Evolutionary conservation across 768 basidiomycete species (phyloP).

Genomic region (Suillus occidentalis): DNA sequence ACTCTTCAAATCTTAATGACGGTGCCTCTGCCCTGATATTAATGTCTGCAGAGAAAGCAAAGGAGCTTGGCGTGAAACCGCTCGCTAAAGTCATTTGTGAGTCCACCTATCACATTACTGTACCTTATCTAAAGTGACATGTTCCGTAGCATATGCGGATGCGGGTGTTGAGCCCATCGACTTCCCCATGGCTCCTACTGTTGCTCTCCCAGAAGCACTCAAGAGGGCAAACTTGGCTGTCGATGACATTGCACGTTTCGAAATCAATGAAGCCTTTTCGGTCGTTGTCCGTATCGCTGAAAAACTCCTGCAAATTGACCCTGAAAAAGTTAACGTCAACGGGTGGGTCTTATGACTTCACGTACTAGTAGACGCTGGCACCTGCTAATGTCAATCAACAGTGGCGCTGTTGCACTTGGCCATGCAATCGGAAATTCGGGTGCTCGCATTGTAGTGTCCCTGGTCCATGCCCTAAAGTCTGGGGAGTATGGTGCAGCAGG

Average conservation of each 20-base stretch:
- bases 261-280: slow-evolving; percentile 98
- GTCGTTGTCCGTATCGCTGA: slow-evolving; percentile 90
- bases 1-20: slow-evolving; percentile 93
- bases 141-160: slow-evolving; percentile 82
- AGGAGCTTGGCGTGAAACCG: slow-evolving; percentile 88
- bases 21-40: slow-evolving; percentile 95
- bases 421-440: slow-evolving; percentile 98
- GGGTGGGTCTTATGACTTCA: slow-evolving; percentile 51
- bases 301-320: slow-evolving; percentile 81
- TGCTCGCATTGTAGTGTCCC: slow-evolving; percentile 89
- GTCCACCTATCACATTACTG: slow-evolving; percentile 30
- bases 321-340: slow-evolving; percentile 86
- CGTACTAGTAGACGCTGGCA: slow-evolving; percentile 9
- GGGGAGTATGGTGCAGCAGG: slow-evolving; percentile 95
- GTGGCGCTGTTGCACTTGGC: slow-evolving; percentile 95
- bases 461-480: slow-evolving; percentile 86
- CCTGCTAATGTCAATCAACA: slow-evolving; percentile 34
- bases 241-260: slow-evolving; percentile 87
- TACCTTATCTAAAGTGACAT: not conserved
- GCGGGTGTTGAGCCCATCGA: slow-evolving; percentile 96
- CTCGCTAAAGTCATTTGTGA: slow-evolving; percentile 92
- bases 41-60: slow-evolving; percentile 90
- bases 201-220: slow-evolving; percentile 86
- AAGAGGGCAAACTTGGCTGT: slow-evolving; percentile 80
- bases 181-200: slow-evolving; percentile 93